These are phyloP conservation scores for Amaranthus cruentus DNA, from an alignment of 148 eudicot species.

Conservation along the genomic window DNA sequence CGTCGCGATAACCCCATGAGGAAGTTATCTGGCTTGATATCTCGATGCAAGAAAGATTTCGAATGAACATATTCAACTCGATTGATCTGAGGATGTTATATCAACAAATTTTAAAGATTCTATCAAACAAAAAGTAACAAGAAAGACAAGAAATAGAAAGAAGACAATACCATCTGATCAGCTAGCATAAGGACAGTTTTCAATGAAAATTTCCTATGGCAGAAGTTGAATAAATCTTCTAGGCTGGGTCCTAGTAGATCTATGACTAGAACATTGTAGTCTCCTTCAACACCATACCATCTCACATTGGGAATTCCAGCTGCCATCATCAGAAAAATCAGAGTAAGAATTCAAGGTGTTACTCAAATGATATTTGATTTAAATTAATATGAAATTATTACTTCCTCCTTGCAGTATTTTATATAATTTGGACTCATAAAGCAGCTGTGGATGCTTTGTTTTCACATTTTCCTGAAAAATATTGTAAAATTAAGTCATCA, in stretches of 20 bases:
- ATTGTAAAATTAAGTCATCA: conserved; percentile 5
- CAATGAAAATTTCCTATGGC: conserved; percentile 85
- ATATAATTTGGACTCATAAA: conserved; percentile 81
- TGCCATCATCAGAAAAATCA: conserved; percentile 30
- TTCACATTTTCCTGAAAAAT: conserved; percentile 63
- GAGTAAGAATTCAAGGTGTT: conserved; percentile 1
- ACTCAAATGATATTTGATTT: neutral
- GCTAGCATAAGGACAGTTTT: conserved; percentile 99
- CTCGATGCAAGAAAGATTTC: conserved; percentile 95
- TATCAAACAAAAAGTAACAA: neutral
- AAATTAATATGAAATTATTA: conserved; percentile 33
- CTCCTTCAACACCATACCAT: conserved; percentile 98
- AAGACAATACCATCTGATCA: conserved; percentile 75
- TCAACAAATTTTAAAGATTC: conserved; percentile 3
- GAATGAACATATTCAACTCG: conserved; percentile 89
- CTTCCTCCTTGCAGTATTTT: conserved; percentile 90
- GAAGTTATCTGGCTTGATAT: conserved; percentile 97
- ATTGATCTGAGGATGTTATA: conserved; percentile 52
- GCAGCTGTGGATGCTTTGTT: conserved; percentile 84
- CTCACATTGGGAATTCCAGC: conserved; percentile 88
- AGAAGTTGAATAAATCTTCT: conserved; percentile 92
- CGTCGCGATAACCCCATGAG: conserved; percentile 99
- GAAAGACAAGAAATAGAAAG: neutral
- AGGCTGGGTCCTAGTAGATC: conserved; percentile 96
- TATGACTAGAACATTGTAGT: conserved; percentile 90